Conservation (phyloP, 345 rosid genomes). For the Salix brachista region DNA sequence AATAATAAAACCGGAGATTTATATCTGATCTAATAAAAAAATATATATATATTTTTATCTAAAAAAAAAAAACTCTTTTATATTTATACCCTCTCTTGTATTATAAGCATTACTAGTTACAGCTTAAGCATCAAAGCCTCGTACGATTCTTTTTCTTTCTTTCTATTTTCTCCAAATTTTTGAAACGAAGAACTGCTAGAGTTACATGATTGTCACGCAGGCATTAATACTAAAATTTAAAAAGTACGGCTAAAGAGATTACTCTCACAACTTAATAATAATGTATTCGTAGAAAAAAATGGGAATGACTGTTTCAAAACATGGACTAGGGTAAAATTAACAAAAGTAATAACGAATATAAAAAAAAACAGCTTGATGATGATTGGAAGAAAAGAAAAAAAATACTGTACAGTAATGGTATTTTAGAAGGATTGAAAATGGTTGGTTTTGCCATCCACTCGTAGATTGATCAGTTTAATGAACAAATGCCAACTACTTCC, state of each 20-base stretch:
- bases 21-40: no score
- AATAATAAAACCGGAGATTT: no score
- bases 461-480: conserved; percentile 10
- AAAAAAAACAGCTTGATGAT: not conserved
- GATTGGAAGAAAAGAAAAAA: not conserved
- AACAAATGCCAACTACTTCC: conserved; percentile 21
- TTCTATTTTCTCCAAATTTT: not conserved
- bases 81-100: no score
- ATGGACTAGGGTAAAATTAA: not conserved
- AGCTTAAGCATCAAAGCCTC: not conserved
- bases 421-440: not conserved
- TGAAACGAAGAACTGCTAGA: not conserved
- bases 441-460: not conserved
- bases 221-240: not conserved
- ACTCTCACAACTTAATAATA: not conserved
- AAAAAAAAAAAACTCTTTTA: no score
- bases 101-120: no score
- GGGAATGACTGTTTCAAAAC: not conserved
- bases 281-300: not conserved
- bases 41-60: no score
- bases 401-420: conserved; percentile 32
- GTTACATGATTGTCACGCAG: not conserved
- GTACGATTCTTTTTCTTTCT: not conserved
- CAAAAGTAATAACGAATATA: no score
- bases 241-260: not conserved